Evolutionary conservation across 192 early-diverging fungal species (phyloP).

Genomic region (Coemansia sp.): DNA sequence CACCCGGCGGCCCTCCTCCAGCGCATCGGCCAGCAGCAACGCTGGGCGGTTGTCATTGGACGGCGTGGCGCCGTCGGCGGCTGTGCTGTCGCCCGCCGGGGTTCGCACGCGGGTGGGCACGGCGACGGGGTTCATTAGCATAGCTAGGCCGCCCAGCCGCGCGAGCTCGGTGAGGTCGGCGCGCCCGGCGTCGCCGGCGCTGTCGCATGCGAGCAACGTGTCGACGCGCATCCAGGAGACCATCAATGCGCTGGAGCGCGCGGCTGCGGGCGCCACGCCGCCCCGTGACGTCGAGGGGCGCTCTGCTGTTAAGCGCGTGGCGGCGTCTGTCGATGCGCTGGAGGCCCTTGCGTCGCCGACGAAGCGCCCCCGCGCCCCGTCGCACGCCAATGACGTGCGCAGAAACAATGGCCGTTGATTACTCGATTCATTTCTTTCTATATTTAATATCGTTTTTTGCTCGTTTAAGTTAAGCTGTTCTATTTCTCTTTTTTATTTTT

Average conservation of each 20-base stretch:
- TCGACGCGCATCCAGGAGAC: constrained; percentile 37
- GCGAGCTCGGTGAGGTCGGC: constrained; percentile 6
- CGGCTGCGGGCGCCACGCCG: neutral
- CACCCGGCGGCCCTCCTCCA: neutral
- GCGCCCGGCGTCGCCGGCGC: constrained; percentile 37
- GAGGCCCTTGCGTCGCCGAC: constrained; percentile 29
- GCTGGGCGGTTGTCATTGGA: neutral
- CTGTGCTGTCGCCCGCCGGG: neutral
- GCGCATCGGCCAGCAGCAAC: neutral
- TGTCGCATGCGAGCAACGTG: constrained; percentile 36
- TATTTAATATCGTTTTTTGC: neutral
- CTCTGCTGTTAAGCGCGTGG: constrained; percentile 25
- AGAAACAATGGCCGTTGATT: neutral
- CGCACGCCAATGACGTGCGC: neutral
- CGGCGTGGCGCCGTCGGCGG: neutral
- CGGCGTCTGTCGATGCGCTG: neutral
- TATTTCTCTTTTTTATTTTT: neutral
- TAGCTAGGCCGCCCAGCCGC: constrained; percentile 16
- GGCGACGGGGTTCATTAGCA: constrained; percentile 38
- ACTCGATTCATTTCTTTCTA: neutral
- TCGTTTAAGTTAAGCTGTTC: no score
- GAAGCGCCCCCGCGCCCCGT: constrained; percentile 35
- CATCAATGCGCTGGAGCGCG: constrained; percentile 33
- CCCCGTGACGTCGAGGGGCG: neutral
- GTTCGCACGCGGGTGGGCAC: constrained; percentile 26